A percentile compares a stretch with the other conserved stretches of the same genome.
Evolutionary conservation across 2,329 filamentous ascomycete species (phyloP).

Genomic region (Fusarium aywerte): DNA sequence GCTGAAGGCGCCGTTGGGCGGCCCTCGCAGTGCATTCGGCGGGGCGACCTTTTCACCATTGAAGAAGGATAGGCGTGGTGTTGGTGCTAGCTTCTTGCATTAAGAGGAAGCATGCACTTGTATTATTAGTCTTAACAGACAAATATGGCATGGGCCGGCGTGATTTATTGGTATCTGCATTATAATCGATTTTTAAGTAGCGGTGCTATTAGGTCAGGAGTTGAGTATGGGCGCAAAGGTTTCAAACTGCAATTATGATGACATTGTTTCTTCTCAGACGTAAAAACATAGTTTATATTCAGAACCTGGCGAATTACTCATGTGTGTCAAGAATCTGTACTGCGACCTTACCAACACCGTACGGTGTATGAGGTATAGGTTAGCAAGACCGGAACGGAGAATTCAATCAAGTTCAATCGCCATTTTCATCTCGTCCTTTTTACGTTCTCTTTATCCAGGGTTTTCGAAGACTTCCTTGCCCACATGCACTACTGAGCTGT

Average conservation of each 20-base stretch:
- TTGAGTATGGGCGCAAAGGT: constrained; percentile 13
- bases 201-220: not conserved
- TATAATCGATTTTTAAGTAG: not conserved
- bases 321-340: not conserved
- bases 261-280: not conserved
- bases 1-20: constrained; percentile 53
- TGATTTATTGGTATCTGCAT: constrained; percentile 9
- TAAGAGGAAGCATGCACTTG: constrained; percentile 36
- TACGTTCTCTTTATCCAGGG: not conserved
- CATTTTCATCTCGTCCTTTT: not conserved
- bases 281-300: not conserved
- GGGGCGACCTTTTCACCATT: constrained; percentile 73
- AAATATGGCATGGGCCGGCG: constrained; percentile 34
- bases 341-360: not conserved
- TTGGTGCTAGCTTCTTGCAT: constrained; percentile 69
- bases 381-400: not conserved
- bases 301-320: not conserved
- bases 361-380: not conserved
- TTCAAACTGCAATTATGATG: not conserved
- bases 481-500: not conserved
- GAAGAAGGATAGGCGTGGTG: constrained; percentile 74
- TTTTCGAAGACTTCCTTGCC: not conserved
- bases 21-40: constrained; percentile 60
- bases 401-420: not conserved
- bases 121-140: not conserved